Conservation (phyloP, 176 grass and related monocot genomes). For the maize (Zea mays) region DNA sequence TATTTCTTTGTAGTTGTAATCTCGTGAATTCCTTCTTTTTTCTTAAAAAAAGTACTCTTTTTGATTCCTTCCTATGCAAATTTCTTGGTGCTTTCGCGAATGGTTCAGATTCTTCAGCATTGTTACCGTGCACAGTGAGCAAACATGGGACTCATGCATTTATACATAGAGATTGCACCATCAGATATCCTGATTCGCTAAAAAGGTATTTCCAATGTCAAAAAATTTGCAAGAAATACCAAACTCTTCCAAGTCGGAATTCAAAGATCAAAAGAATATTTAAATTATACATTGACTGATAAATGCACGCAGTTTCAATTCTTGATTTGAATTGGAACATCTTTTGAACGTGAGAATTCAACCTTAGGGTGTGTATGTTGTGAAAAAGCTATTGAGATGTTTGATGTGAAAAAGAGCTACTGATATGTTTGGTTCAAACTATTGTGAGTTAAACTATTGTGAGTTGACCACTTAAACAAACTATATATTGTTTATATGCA, state of each 20-base stretch:
- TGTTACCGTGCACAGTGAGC: no score
- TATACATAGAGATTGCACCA: not conserved
- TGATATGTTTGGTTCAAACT: no score
- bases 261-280: not conserved
- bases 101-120: not conserved
- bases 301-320: not conserved
- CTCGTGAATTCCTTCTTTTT: not conserved
- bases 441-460: no score
- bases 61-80: not conserved
- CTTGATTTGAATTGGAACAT: not conserved
- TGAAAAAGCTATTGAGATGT: no score
- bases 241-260: not conserved
- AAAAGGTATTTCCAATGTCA: not conserved
- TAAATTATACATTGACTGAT: not conserved
- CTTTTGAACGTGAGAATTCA: not conserved
- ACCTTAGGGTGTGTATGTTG: no score
- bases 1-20: slow-evolving; percentile 5
- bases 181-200: not conserved
- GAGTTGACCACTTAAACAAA: no score
- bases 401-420: no score
- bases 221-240: not conserved
- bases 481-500: no score
- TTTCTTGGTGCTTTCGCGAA: not conserved
- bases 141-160: not conserved
- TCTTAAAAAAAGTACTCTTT: not conserved